These are phyloP conservation scores for Botrytis fragariae DNA, from an alignment of 2,329 filamentous ascomycete genomes.

Conservation along the genomic window DNA sequence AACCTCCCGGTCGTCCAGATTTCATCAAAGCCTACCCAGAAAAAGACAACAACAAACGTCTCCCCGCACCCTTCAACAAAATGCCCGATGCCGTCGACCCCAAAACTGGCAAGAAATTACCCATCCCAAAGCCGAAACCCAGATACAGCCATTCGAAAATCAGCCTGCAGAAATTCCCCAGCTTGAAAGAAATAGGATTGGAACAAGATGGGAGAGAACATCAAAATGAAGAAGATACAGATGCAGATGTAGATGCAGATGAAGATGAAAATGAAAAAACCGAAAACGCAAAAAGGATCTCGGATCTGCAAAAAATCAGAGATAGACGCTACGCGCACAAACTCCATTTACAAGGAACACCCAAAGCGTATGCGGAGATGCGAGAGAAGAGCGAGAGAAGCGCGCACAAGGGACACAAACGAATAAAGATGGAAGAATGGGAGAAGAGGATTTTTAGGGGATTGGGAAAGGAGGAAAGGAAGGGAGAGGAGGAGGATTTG, in stretches of 20 bases:
- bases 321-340: neutral
- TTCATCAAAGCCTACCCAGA: neutral
- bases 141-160: conserved; percentile 1
- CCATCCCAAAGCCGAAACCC: neutral
- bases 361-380: neutral
- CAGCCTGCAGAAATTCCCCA: neutral
- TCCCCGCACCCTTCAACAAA: neutral
- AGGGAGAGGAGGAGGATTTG: neutral
- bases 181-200: neutral
- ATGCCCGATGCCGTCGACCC: neutral
- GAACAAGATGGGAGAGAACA: neutral
- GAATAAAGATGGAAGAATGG: neutral
- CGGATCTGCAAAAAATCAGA: neutral
- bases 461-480: too few species aligned
- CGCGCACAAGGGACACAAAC: too few species aligned
- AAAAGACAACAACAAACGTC: neutral
- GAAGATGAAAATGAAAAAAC: neutral
- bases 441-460: neutral
- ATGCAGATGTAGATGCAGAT: too few species aligned
- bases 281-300: neutral
- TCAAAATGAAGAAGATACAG: fast-evolving
- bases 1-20: conserved; percentile 4
- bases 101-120: neutral
- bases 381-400: neutral
- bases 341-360: neutral